Conservation (phyloP, 441 rosid genomes). For the Bruguiera hainesii region DNA sequence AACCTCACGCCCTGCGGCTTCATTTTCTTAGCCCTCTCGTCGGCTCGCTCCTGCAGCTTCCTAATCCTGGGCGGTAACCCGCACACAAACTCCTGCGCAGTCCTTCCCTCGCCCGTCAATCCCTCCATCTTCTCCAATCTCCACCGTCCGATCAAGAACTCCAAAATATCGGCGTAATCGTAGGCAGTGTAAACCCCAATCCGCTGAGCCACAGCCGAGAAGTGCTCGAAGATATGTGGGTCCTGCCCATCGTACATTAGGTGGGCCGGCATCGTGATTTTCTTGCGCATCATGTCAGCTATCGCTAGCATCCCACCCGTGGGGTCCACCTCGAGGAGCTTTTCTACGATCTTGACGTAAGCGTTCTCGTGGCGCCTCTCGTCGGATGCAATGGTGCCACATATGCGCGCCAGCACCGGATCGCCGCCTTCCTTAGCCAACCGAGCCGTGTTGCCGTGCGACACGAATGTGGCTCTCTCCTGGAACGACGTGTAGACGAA, state of each 20-base stretch:
- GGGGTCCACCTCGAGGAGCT: constrained; percentile 55
- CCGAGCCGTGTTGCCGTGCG: constrained; percentile 56
- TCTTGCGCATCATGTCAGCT: constrained; percentile 48
- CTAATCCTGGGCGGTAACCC: constrained; percentile 47
- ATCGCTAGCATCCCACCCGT: constrained; percentile 33
- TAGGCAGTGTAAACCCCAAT: constrained; percentile 48
- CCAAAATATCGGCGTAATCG: constrained; percentile 53
- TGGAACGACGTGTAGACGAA: constrained; percentile 60
- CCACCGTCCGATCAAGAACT: constrained; percentile 51
- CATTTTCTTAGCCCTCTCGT: constrained; percentile 42
- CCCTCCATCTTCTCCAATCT: constrained; percentile 44
- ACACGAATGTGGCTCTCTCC: constrained; percentile 55
- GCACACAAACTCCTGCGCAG: constrained; percentile 52
- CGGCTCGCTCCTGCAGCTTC: constrained; percentile 48
- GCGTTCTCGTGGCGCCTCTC: constrained; percentile 51
- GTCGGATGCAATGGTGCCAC: constrained; percentile 51
- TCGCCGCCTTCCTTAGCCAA: constrained; percentile 43
- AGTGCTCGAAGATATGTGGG: constrained; percentile 43
- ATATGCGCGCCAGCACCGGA: constrained; percentile 37
- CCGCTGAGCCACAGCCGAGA: constrained; percentile 52
- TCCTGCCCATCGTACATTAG: constrained; percentile 52
- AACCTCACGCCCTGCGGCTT: constrained; percentile 29
- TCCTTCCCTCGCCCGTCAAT: constrained; percentile 39
- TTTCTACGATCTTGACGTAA: constrained; percentile 42
- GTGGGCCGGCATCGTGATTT: constrained; percentile 60